A percentile compares a stretch with the other conserved stretches of the same genome.
These are phyloP conservation scores for Russula lepida DNA, from an alignment of 768 basidiomycete genomes.

Conservation along the genomic window DNA sequence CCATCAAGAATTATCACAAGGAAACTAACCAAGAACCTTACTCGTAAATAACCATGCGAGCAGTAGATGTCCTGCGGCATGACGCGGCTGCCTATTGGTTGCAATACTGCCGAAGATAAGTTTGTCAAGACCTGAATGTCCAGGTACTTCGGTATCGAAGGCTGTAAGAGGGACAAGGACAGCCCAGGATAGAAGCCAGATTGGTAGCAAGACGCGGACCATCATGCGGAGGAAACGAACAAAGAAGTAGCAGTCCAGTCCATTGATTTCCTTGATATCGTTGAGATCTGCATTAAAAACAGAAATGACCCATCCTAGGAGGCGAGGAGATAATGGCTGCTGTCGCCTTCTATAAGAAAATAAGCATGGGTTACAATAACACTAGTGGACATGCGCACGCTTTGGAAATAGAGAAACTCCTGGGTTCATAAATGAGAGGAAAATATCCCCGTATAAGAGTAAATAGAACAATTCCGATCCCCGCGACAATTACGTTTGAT, in stretches of 20 bases:
- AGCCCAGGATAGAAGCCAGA: slow-evolving; percentile 86
- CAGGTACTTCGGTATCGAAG: slow-evolving; percentile 39
- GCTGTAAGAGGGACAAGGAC: slow-evolving; percentile 72
- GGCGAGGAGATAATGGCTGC: slow-evolving; percentile 38
- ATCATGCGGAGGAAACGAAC: slow-evolving; percentile 86
- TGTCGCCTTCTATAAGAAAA: slow-evolving; percentile 45
- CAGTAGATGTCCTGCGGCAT: slow-evolving; percentile 72
- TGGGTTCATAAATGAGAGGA: slow-evolving; percentile 82
- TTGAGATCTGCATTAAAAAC: slow-evolving; percentile 57
- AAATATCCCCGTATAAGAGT: slow-evolving; percentile 80
- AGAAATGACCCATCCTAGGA: slow-evolving; percentile 59
- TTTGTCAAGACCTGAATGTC: slow-evolving; percentile 49
- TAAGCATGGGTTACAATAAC: neutral
- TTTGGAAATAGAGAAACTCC: slow-evolving; percentile 54
- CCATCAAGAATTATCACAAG: neutral
- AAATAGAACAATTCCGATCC: slow-evolving; percentile 62
- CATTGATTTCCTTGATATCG: slow-evolving; percentile 59
- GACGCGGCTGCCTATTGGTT: slow-evolving; percentile 42
- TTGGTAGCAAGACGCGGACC: slow-evolving; percentile 72
- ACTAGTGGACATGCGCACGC: slow-evolving; percentile 28
- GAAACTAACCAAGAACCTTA: slow-evolving; percentile 30
- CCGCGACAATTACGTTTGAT: slow-evolving; percentile 72
- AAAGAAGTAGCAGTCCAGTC: slow-evolving; percentile 89
- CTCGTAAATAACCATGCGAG: slow-evolving; percentile 72
- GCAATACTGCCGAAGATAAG: slow-evolving; percentile 84